Percentiles rank a stretch among this genome's conserved stretches.
Evolutionary conservation across 352 stramenopile genomes (phyloP).

Genomic region (Globisporangium rhizosaccharum): DNA sequence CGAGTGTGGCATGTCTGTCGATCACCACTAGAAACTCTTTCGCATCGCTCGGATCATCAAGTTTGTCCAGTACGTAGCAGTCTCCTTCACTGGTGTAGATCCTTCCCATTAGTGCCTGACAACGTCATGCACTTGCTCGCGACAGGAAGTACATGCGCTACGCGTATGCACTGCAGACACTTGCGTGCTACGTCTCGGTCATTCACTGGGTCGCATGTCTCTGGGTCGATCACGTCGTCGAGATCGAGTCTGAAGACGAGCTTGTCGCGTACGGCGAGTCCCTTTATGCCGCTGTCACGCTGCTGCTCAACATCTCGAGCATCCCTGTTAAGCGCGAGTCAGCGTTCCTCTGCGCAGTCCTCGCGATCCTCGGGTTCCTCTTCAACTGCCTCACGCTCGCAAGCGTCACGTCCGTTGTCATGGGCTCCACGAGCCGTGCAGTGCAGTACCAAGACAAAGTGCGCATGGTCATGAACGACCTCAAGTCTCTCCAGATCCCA

Average conservation of each 20-base stretch:
- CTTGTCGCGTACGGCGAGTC: conserved; percentile 43
- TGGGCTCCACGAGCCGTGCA: conserved; percentile 37
- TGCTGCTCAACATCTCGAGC: conserved; percentile 48
- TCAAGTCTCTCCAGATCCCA: conserved; percentile 54
- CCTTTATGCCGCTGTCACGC: conserved; percentile 34
- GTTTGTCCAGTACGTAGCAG: conserved; percentile 43
- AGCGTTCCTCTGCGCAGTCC: conserved; percentile 30
- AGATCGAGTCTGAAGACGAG: conserved; percentile 24
- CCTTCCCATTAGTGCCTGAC: neutral
- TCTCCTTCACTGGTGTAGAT: neutral
- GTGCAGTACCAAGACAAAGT: conserved; percentile 64
- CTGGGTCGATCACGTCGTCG: conserved; percentile 32
- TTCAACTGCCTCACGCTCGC: conserved; percentile 46
- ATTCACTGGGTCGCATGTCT: conserved; percentile 63
- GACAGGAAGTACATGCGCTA: conserved; percentile 61
- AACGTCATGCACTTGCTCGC: neutral
- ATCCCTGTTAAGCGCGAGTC: conserved; percentile 29
- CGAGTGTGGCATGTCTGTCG: neutral
- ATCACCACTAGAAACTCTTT: conserved; percentile 55
- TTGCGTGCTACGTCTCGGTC: conserved; percentile 46
- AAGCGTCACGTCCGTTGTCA: conserved; percentile 45
- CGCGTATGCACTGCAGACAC: conserved; percentile 48
- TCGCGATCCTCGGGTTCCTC: conserved; percentile 43
- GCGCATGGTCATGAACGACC: conserved; percentile 52
- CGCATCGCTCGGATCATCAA: conserved; percentile 52